These are phyloP conservation scores for Barbarea vulgaris DNA, from an alignment of 345 rosid species.

Conservation along the genomic window DNA sequence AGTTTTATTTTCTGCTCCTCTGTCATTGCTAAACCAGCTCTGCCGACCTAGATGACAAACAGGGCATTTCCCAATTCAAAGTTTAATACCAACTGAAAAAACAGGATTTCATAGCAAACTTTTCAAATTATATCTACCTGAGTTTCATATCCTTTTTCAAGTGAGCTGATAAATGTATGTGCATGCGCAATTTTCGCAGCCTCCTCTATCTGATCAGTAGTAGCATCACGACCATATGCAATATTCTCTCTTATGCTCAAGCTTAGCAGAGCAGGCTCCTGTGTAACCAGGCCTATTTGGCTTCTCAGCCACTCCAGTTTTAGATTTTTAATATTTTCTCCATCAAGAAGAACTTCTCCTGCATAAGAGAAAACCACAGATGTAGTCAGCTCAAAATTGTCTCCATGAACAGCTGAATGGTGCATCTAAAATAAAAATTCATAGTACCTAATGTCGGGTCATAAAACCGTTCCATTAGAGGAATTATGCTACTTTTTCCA, in stretches of 20 bases:
- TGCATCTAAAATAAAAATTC: constrained; percentile 11
- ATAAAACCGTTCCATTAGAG: constrained; percentile 97
- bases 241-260: constrained; percentile 88
- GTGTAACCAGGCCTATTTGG: constrained; percentile 95
- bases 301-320: constrained; percentile 92
- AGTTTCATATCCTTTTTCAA: constrained; percentile 87
- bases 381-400: constrained; percentile 18
- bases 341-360: constrained; percentile 99
- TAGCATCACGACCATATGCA: constrained; percentile 82
- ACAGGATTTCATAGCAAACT: neutral
- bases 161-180: constrained; percentile 89
- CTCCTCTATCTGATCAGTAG: constrained; percentile 85
- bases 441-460: constrained; percentile 94
- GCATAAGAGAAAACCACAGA: constrained; percentile 43
- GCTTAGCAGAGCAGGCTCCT: constrained; percentile 95
- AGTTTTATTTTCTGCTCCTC: constrained; percentile 92
- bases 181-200: constrained; percentile 96
- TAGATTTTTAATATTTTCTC: constrained; percentile 89
- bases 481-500: constrained; percentile 97
- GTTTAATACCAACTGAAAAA: constrained; percentile 1
- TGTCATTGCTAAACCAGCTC: constrained; percentile 78
- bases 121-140: constrained; percentile 51
- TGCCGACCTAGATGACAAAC: constrained; percentile 66
- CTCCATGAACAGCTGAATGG: constrained; percentile 23
- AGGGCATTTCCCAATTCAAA: constrained; percentile 15